Evolutionary conservation across 495 filamentous ascomycete genomes (phyloP).

Genomic region (Chaetomidium leptoderma): DNA sequence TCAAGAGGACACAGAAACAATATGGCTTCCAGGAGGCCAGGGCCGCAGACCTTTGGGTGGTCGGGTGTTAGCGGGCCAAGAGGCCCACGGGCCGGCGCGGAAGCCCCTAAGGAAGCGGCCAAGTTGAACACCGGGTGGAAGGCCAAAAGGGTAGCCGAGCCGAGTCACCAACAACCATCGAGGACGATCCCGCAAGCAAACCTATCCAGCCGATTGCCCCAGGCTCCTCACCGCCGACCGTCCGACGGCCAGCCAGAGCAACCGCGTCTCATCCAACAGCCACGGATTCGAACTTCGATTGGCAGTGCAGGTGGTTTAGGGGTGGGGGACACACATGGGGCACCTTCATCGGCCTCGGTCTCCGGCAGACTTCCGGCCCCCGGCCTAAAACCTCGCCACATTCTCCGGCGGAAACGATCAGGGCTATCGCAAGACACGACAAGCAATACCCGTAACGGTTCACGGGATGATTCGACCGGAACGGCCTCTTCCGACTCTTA

Average conservation of each 20-base stretch:
- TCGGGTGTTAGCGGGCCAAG: constrained; percentile 20
- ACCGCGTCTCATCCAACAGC: constrained; percentile 30
- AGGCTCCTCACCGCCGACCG: constrained; percentile 29
- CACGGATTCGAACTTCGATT: constrained; percentile 30
- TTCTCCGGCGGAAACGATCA: constrained; percentile 47
- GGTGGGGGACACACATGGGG: constrained; percentile 11
- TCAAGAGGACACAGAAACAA: constrained; percentile 22
- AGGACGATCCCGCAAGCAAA: constrained; percentile 33
- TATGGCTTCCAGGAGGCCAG: constrained; percentile 32
- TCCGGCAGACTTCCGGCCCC: constrained; percentile 24
- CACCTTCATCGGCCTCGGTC: constrained; percentile 11
- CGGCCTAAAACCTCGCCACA: constrained; percentile 33
- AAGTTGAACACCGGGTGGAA: constrained; percentile 19
- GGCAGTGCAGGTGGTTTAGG: constrained; percentile 19
- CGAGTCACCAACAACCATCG: constrained; percentile 24
- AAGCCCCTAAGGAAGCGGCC: constrained; percentile 16
- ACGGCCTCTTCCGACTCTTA: constrained; percentile 40
- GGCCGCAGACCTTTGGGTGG: constrained; percentile 20
- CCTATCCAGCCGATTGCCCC: constrained; percentile 36
- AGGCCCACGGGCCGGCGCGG: constrained; percentile 15
- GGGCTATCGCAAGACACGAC: constrained; percentile 38
- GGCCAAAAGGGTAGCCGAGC: constrained; percentile 23
- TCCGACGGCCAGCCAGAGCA: constrained; percentile 25
- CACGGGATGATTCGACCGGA: constrained; percentile 34
- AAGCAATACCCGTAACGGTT: constrained; percentile 29